These are phyloP conservation scores for Incumbomyces lentus DNA, from an alignment of 2,329 filamentous ascomycete species.

Conservation along the genomic window DNA sequence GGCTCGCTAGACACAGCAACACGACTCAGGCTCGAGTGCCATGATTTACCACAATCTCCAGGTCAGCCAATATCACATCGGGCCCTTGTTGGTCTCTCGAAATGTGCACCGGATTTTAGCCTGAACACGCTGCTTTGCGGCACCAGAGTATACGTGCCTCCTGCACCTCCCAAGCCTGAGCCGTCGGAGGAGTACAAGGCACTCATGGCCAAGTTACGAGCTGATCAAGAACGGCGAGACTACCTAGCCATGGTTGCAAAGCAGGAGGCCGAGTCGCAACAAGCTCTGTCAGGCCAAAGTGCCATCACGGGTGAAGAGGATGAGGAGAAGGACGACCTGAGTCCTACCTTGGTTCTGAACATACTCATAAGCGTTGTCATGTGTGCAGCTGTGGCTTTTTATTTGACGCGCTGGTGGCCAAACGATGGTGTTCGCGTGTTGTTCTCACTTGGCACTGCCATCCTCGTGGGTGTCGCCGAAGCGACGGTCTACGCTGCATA, in stretches of 20 bases:
- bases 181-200: conserved; percentile 75
- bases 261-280: conserved; percentile 36
- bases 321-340: conserved; percentile 27
- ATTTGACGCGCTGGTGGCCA: conserved; percentile 24
- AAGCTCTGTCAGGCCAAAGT: conserved; percentile 21
- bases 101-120: conserved; percentile 28
- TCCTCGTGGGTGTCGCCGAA: conserved; percentile 38
- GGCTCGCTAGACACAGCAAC: no score
- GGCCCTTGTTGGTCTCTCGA: conserved; percentile 29
- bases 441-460: conserved; percentile 29
- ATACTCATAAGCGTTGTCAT: conserved; percentile 78
- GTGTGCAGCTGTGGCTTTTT: conserved; percentile 39
- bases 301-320: conserved; percentile 30
- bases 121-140: conserved; percentile 65
- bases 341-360: conserved; percentile 63
- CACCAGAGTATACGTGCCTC: conserved; percentile 62
- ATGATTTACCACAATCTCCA: conserved; percentile 1
- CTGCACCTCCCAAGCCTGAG: conserved; percentile 67
- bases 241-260: conserved; percentile 63
- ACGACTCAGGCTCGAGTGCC: no score
- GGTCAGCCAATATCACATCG: conserved; percentile 33
- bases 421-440: conserved; percentile 27
- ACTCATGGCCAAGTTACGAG: conserved; percentile 74
- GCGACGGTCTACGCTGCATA: conserved; percentile 38
- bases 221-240: conserved; percentile 67